A percentile compares a stretch with the other conserved stretches of the same genome.
phyloP scores from a whole-genome alignment of 208 protist species.

The Novymonas esmeraldas region DNA sequence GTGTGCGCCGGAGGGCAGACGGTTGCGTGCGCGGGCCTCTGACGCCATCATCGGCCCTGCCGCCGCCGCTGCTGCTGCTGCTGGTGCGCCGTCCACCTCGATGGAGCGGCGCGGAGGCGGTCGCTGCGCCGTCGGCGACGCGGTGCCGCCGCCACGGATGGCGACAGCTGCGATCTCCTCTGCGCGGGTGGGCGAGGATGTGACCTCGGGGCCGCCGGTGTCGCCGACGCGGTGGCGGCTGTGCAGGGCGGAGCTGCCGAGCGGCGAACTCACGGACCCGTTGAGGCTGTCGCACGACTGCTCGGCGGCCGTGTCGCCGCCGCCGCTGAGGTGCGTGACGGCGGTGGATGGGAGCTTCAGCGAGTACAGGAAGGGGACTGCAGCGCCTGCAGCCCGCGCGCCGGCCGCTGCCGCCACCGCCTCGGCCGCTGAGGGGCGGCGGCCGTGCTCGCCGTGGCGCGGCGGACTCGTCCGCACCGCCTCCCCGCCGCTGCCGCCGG shows the following conservation, averaged over 20 bases:
- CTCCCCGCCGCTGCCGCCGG: background rate
- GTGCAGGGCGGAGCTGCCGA: background rate
- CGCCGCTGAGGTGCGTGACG: conserved; percentile 5
- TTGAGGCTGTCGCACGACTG: conserved; percentile 7
- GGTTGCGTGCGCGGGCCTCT: conserved; percentile 24
- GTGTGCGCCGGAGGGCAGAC: conserved; percentile 72
- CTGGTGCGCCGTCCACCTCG: too few relatives aligned
- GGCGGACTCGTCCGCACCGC: background rate
- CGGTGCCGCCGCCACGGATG: too few relatives aligned
- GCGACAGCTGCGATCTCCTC: background rate
- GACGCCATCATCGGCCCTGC: conserved; percentile 40
- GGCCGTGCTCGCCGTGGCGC: background rate
- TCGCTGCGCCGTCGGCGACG: too few relatives aligned
- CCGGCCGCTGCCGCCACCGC: background rate
- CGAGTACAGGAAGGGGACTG: conserved; percentile 15
- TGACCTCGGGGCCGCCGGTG: background rate
- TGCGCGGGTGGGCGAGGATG: background rate
- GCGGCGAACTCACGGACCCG: background rate
- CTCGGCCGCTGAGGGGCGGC: background rate
- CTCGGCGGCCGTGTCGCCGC: background rate
- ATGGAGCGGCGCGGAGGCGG: too few relatives aligned
- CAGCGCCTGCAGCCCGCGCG: conserved; percentile 4
- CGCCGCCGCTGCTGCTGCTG: conserved; percentile 8
- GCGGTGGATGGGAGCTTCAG: conserved; percentile 20
- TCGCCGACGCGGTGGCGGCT: background rate